A percentile compares a stretch with the other conserved stretches of the same genome.
These are phyloP conservation scores for Rhynchosporium graminicola DNA, from an alignment of 2,329 filamentous ascomycete genomes.

Conservation along the genomic window DNA sequence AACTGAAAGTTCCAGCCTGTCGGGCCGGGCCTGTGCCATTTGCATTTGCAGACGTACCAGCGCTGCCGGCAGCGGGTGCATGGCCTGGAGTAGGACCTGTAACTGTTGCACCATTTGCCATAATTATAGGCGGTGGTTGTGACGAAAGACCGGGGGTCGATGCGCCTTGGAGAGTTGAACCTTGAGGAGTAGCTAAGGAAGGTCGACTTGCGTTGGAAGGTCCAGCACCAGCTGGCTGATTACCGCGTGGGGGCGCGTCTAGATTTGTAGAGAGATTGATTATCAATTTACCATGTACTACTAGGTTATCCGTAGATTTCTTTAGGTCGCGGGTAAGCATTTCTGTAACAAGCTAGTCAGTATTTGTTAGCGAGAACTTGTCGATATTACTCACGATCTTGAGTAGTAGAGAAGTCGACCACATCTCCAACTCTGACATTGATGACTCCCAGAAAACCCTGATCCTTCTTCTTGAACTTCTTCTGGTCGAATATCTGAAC, in stretches of 20 bases:
- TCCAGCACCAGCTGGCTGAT: slow-evolving; percentile 36
- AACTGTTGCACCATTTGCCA: slow-evolving; percentile 38
- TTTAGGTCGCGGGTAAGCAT: slow-evolving; percentile 98
- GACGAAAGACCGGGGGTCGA: slow-evolving; percentile 43
- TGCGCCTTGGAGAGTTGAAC: slow-evolving; percentile 35
- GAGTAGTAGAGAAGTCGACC: slow-evolving; percentile 84
- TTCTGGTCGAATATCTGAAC: slow-evolving; percentile 99
- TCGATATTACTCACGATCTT: slow-evolving; percentile 70
- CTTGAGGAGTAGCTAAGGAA: slow-evolving; percentile 38
- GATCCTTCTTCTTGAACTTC: slow-evolving; percentile 99
- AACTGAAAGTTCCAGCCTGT: slow-evolving; percentile 65
- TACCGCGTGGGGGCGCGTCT: slow-evolving; percentile 61
- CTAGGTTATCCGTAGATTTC: slow-evolving; percentile 96
- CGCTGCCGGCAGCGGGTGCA: slow-evolving; percentile 40
- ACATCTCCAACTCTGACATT: slow-evolving; percentile 95
- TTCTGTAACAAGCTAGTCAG: slow-evolving; percentile 52
- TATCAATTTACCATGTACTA: slow-evolving; percentile 97
- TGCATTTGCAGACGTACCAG: slow-evolving; percentile 31
- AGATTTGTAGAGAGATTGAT: slow-evolving; percentile 95
- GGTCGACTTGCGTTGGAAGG: slow-evolving; percentile 37
- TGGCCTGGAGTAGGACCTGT: slow-evolving; percentile 40
- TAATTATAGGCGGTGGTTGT: slow-evolving; percentile 32
- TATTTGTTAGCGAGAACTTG: slow-evolving; percentile 19
- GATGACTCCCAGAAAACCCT: slow-evolving; percentile 96
- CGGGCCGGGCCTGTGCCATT: slow-evolving; percentile 32